Percentiles rank a stretch among this genome's conserved stretches.
Evolutionary conservation across 225 moss, liverwort and hornwort genomes (phyloP).

Genomic region (Sphagnum tenellum): DNA sequence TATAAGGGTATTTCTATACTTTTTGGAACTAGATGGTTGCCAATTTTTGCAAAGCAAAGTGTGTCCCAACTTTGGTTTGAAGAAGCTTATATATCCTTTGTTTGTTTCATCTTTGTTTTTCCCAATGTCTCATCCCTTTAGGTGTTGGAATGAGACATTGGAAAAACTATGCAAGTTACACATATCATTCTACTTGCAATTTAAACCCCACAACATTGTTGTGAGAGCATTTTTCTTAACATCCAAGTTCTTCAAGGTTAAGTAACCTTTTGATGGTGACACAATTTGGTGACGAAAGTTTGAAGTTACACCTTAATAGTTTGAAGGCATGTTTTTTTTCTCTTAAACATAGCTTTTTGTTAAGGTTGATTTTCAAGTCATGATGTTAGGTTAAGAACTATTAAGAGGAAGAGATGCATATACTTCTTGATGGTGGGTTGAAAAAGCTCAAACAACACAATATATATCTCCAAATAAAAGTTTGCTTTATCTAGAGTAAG

Average conservation of each 20-base stretch:
- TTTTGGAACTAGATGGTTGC: slow-evolving; percentile 9
- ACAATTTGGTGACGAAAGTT: slow-evolving; percentile 57
- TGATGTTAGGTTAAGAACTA: no score
- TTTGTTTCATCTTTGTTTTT: not conserved
- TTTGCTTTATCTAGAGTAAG: no score
- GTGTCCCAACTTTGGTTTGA: slow-evolving; percentile 3
- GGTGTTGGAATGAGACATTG: not conserved
- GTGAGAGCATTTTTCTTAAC: slow-evolving; percentile 93
- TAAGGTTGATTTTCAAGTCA: not conserved
- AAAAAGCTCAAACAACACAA: no score
- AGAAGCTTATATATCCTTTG: not conserved
- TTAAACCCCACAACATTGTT: slow-evolving; percentile 92
- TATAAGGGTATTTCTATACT: no score
- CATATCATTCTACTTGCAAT: slow-evolving; percentile 90
- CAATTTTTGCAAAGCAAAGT: slow-evolving; percentile 3
- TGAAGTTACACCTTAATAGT: slow-evolving; percentile 44
- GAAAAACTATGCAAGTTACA: slow-evolving; percentile 71
- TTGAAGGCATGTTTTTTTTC: slow-evolving; percentile 34
- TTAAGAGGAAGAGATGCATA: no score
- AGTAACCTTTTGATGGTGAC: slow-evolving; percentile 43
- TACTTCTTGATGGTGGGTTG: no score
- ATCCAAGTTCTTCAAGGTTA: slow-evolving; percentile 76
- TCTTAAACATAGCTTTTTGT: not conserved
- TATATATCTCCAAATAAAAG: no score
- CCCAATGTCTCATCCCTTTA: no score